These are phyloP conservation scores for Calonectria henricotiae DNA, from an alignment of 2,329 filamentous ascomycete species.

Conservation along the genomic window DNA sequence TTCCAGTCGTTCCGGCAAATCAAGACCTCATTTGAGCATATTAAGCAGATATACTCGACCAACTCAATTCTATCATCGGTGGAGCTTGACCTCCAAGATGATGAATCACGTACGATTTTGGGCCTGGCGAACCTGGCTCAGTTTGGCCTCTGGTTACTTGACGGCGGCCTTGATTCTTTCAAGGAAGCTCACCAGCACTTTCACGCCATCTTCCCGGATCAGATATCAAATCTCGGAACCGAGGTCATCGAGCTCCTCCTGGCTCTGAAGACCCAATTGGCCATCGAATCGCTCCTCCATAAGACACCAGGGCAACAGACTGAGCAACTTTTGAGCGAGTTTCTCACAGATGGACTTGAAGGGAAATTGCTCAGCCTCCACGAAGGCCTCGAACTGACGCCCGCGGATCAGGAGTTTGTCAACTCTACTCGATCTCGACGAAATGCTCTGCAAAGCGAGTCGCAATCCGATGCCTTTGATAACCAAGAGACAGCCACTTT, in stretches of 20 bases:
- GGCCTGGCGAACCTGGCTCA: constrained; percentile 68
- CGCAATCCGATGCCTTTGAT: constrained; percentile 42
- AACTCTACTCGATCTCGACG: constrained; percentile 56
- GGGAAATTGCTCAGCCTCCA: constrained; percentile 60
- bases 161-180: constrained; percentile 59
- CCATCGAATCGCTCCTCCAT: constrained; percentile 70
- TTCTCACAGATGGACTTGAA: constrained; percentile 73
- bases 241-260: constrained; percentile 64
- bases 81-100: constrained; percentile 56
- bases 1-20: constrained; percentile 55
- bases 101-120: constrained; percentile 58
- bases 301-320: constrained; percentile 66
- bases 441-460: constrained; percentile 55
- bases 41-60: constrained; percentile 57
- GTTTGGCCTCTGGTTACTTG: constrained; percentile 62
- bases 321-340: constrained; percentile 71
- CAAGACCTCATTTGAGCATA: constrained; percentile 55
- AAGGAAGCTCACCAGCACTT: constrained; percentile 65
- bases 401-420: constrained; percentile 58
- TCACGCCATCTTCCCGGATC: constrained; percentile 63
- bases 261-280: constrained; percentile 65
- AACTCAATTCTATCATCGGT: constrained; percentile 55
- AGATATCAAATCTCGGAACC: constrained; percentile 63
- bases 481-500: constrained; percentile 52
- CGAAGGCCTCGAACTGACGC: constrained; percentile 54